A percentile compares a stretch with the other conserved stretches of the same genome.
These are phyloP conservation scores for Phialocephala sp. DNA, from an alignment of 2,329 filamentous ascomycete genomes.

Conservation along the genomic window DNA sequence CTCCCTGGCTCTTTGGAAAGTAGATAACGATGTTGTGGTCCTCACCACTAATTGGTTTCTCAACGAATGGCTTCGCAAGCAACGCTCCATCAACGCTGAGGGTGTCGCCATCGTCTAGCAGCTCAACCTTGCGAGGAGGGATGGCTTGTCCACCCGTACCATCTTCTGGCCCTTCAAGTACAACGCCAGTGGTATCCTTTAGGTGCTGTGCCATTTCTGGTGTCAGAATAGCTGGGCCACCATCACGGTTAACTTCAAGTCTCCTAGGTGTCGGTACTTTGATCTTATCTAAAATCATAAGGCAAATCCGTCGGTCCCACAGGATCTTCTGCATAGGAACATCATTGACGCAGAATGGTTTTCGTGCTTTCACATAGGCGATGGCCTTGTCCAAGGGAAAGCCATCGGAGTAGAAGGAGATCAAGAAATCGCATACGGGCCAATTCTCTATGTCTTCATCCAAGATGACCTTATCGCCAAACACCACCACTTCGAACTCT, in stretches of 20 bases:
- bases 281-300: constrained; percentile 86
- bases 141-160: constrained; percentile 61
- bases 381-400: constrained; percentile 98
- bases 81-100: constrained; percentile 83
- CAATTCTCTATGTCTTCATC: constrained; percentile 97
- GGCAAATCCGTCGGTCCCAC: constrained; percentile 92
- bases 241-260: constrained; percentile 90
- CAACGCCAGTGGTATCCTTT: constrained; percentile 79
- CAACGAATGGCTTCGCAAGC: constrained; percentile 92
- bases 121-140: constrained; percentile 71
- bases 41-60: constrained; percentile 97
- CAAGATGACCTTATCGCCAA: constrained; percentile 97
- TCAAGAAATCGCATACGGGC: constrained; percentile 90
- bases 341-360: constrained; percentile 97
- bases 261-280: constrained; percentile 87
- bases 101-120: constrained; percentile 89
- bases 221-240: constrained; percentile 80
- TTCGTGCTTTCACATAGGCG: constrained; percentile 88
- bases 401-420: constrained; percentile 97
- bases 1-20: constrained; percentile 84
- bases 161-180: constrained; percentile 72
- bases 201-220: constrained; percentile 81
- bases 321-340: constrained; percentile 96
- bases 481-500: constrained; percentile 96
- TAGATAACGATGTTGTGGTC: constrained; percentile 99